Evolutionary conservation across 306 rosid genomes (phyloP).

Genomic region (Prunus mongolica): DNA sequence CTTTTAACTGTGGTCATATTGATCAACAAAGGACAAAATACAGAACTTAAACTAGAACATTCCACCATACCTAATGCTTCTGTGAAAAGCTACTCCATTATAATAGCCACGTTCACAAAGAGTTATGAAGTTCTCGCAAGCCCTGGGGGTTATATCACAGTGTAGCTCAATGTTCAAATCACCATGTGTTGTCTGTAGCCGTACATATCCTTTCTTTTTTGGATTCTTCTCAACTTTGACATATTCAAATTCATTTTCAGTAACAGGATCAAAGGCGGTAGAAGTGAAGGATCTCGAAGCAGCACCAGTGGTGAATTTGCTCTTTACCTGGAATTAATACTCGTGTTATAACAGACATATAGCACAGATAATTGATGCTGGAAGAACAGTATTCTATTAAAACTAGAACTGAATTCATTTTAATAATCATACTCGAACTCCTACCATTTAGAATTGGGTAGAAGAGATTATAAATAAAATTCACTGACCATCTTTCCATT

Average conservation of each 20-base stretch:
- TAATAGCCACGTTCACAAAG: conserved; percentile 94
- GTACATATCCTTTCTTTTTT: conserved; percentile 89
- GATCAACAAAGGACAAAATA: conserved; percentile 3
- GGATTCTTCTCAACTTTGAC: conserved; percentile 96
- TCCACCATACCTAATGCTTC: conserved; percentile 69
- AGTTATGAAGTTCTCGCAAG: conserved; percentile 91
- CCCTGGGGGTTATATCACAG: conserved; percentile 89
- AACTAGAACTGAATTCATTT: not conserved
- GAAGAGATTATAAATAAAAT: not conserved
- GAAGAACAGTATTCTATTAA: conserved; percentile 12
- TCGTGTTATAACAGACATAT: conserved; percentile 15
- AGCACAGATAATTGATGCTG: not conserved
- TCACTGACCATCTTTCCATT: conserved; percentile 85
- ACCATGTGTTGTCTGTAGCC: conserved; percentile 87
- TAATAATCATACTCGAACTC: not conserved
- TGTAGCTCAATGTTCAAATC: conserved; percentile 95
- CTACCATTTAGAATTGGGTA: not conserved
- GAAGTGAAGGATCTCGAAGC: conserved; percentile 97
- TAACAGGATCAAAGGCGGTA: conserved; percentile 85
- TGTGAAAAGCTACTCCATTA: conserved; percentile 83
- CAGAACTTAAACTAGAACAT: not conserved
- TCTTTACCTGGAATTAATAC: conserved; percentile 65
- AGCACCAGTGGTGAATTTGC: conserved; percentile 92
- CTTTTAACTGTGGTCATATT: conserved; percentile 2
- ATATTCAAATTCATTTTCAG: conserved; percentile 84